Percentiles rank a stretch among this genome's conserved stretches.
phyloP scores from a whole-genome alignment of 2,329 filamentous ascomycete genomes.

The Diplodia sapinea region DNA sequence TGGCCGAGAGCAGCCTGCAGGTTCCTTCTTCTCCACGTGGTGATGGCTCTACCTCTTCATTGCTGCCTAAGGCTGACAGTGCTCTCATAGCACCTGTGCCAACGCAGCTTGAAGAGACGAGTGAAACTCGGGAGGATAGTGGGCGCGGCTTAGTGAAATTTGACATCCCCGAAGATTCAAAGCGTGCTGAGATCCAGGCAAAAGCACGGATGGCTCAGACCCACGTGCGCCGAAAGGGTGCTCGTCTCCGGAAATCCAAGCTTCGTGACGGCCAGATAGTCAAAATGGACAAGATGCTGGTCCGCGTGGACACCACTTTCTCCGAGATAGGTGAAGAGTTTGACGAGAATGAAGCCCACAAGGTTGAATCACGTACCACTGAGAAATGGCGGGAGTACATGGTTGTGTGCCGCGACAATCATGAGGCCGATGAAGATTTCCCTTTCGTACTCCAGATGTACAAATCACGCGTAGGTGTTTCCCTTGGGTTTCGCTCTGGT shows the following conservation, averaged over 20 bases:
- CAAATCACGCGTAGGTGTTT: constrained; percentile 57
- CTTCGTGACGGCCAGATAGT: constrained; percentile 65
- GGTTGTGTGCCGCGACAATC: constrained; percentile 65
- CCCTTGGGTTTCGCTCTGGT: not conserved
- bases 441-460: constrained; percentile 66
- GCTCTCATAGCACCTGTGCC: not conserved
- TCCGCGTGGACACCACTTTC: constrained; percentile 62
- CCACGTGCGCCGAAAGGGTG: constrained; percentile 44
- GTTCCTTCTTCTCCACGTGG: constrained; percentile 38
- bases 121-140: not conserved
- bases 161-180: constrained; percentile 49
- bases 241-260: constrained; percentile 48
- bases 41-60: constrained; percentile 45
- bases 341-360: constrained; percentile 66
- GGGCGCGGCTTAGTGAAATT: constrained; percentile 51
- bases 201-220: constrained; percentile 49
- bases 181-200: constrained; percentile 46
- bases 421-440: constrained; percentile 52
- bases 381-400: constrained; percentile 72
- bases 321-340: constrained; percentile 64
- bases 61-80: constrained; percentile 45
- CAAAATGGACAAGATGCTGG: constrained; percentile 72
- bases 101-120: not conserved
- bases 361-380: constrained; percentile 62
- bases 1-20: constrained; percentile 26